Conservation (phyloP, 108 stramenopile genomes). For the Bacterosira constricta region DNA sequence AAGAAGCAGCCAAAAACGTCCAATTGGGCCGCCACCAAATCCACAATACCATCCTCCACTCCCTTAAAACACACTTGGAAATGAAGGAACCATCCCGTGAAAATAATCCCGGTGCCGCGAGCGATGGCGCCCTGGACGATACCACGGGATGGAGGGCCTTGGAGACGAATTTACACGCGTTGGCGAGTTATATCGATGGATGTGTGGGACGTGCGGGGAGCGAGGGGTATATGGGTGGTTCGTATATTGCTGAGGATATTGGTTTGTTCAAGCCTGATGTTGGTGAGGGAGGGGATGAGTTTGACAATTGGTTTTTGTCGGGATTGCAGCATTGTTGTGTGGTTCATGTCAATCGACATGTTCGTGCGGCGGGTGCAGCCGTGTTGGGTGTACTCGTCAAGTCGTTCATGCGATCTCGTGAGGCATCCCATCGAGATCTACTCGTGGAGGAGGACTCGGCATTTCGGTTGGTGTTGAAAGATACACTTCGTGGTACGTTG, state of each 20-base stretch:
- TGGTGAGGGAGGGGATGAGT: constrained; percentile 6
- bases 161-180: constrained; percentile 92
- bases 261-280: constrained; percentile 5
- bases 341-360: constrained; percentile 93
- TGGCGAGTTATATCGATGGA: constrained; percentile 83
- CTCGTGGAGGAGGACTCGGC: constrained; percentile 28
- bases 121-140: constrained; percentile 92
- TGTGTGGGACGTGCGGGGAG: constrained; percentile 36
- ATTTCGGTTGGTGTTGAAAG: constrained; percentile 46
- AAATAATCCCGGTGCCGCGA: constrained; percentile 32
- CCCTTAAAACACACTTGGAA: constrained; percentile 26
- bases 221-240: constrained; percentile 46
- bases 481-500: constrained; percentile 55
- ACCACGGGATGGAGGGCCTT: constrained; percentile 98
- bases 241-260: constrained; percentile 31
- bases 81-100: constrained; percentile 19
- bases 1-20: constrained; percentile 25
- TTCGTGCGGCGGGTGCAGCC: constrained; percentile 91
- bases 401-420: neutral
- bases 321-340: constrained; percentile 64
- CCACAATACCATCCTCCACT: constrained; percentile 14
- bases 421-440: constrained; percentile 7
- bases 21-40: constrained; percentile 21
- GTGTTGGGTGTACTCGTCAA: constrained; percentile 77
- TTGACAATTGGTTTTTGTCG: constrained; percentile 34